Evolutionary conservation across 2,329 filamentous ascomycete genomes (phyloP).

Genomic region (Colletotrichum sp.): DNA sequence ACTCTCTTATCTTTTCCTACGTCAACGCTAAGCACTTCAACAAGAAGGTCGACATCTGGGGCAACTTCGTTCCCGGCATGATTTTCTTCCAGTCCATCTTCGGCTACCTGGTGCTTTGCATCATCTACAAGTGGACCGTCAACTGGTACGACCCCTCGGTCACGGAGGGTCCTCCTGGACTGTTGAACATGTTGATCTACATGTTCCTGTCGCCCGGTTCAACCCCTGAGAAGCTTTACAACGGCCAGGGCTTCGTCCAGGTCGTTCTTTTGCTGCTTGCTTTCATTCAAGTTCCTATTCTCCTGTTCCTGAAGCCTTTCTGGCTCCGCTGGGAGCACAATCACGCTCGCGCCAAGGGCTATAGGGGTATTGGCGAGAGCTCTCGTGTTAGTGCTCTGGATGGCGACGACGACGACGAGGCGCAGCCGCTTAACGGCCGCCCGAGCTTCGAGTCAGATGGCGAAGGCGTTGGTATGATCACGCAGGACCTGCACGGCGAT

Average conservation of each 20-base stretch:
- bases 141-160: conserved; percentile 74
- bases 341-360: conserved; percentile 83
- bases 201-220: conserved; percentile 92
- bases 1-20: conserved; percentile 90
- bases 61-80: conserved; percentile 97
- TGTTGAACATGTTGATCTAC: conserved; percentile 99
- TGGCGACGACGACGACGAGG: conserved; percentile 78
- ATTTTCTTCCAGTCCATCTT: conserved; percentile 99
- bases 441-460: conserved; percentile 67
- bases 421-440: conserved; percentile 65
- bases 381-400: conserved; percentile 89
- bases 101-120: conserved; percentile 91
- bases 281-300: conserved; percentile 83
- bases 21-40: conserved; percentile 96
- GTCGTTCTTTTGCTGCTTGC: conserved; percentile 81
- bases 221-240: conserved; percentile 72
- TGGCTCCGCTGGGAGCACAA: conserved; percentile 96
- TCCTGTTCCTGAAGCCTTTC: conserved; percentile 94
- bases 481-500: conserved; percentile 75
- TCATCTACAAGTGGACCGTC: conserved; percentile 96
- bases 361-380: conserved; percentile 90
- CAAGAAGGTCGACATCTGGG: conserved; percentile 93
- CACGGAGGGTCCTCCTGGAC: conserved; percentile 75
- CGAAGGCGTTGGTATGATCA: conserved; percentile 87
- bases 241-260: conserved; percentile 79